Conservation (phyloP, 345 rosid species). For the Cardamine occulta region DNA sequence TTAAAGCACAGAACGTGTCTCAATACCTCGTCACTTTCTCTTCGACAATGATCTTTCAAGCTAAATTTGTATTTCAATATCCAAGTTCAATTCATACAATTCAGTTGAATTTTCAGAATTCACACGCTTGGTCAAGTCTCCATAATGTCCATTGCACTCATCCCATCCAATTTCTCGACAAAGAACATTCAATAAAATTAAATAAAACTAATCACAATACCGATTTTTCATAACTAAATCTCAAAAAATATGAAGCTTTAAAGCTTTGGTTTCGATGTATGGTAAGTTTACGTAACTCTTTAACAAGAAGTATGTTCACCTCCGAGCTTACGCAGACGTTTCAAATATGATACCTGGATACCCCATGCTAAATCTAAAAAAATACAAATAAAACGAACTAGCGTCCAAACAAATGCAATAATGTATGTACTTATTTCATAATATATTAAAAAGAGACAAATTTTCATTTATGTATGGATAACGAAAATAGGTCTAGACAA, state of each 20-base stretch:
- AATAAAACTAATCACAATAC: neutral
- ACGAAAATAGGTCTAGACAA: neutral
- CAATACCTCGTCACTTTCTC: slow-evolving; percentile 7
- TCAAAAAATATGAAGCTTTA: neutral
- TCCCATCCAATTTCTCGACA: neutral
- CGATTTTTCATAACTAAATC: neutral
- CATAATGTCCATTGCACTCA: neutral
- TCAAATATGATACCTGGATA: neutral
- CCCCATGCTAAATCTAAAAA: neutral
- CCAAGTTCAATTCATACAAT: neutral
- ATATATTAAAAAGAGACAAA: neutral
- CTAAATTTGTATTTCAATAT: neutral
- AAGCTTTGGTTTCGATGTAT: neutral
- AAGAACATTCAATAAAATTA: neutral
- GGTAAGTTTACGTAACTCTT: neutral
- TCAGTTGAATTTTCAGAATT: slow-evolving; percentile 2
- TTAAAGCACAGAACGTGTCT: slow-evolving; percentile 33
- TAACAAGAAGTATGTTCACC: neutral
- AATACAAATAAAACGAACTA: neutral
- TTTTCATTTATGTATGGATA: neutral
- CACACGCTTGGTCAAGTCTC: neutral
- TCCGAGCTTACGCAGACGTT: neutral
- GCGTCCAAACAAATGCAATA: neutral
- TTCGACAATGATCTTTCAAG: slow-evolving; percentile 9
- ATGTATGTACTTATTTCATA: neutral